A percentile compares a stretch with the other conserved stretches of the same genome.
Conservation (phyloP, 495 filamentous ascomycete genomes). For the Tuber aestivum region DNA sequence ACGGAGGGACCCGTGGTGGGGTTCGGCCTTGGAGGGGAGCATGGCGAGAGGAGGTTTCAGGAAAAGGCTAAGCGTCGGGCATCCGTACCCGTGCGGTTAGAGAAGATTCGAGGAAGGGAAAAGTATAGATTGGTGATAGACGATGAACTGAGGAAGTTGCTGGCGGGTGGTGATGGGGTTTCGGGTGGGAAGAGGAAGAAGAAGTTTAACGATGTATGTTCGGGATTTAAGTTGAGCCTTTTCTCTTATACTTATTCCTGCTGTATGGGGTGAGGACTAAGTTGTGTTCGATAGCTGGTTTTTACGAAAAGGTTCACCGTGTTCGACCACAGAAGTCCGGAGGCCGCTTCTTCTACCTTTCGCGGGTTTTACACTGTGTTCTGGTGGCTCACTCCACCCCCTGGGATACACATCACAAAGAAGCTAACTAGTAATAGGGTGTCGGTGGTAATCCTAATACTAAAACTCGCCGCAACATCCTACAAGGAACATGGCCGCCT, state of each 20-base stretch:
- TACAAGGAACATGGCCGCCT: constrained; percentile 56
- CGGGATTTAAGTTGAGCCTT: constrained; percentile 6
- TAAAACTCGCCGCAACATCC: constrained; percentile 61
- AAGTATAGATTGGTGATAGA: constrained; percentile 34
- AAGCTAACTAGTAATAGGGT: constrained; percentile 44
- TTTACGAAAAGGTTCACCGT: constrained; percentile 64
- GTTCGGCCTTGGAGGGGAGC: not conserved
- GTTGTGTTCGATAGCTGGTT: constrained; percentile 45
- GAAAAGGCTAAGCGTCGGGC: constrained; percentile 10
- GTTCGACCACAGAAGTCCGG: constrained; percentile 63
- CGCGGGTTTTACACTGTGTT: constrained; percentile 74
- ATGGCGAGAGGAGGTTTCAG: constrained; percentile 2
- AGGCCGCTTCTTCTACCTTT: constrained; percentile 55
- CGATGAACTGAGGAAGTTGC: constrained; percentile 24
- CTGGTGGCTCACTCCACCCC: constrained; percentile 46
- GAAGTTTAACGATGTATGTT: constrained; percentile 54
- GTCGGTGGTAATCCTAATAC: constrained; percentile 55
- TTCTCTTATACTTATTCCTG: not conserved
- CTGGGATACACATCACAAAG: constrained; percentile 3
- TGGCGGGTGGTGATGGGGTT: constrained; percentile 9
- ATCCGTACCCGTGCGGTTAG: constrained; percentile 33
- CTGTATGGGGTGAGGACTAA: constrained; percentile 8
- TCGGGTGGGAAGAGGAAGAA: constrained; percentile 43
- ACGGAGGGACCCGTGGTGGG: not conserved
- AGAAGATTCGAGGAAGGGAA: constrained; percentile 36